Conservation (phyloP, 129 eudicot species). For the Artemisia argyi region DNA sequence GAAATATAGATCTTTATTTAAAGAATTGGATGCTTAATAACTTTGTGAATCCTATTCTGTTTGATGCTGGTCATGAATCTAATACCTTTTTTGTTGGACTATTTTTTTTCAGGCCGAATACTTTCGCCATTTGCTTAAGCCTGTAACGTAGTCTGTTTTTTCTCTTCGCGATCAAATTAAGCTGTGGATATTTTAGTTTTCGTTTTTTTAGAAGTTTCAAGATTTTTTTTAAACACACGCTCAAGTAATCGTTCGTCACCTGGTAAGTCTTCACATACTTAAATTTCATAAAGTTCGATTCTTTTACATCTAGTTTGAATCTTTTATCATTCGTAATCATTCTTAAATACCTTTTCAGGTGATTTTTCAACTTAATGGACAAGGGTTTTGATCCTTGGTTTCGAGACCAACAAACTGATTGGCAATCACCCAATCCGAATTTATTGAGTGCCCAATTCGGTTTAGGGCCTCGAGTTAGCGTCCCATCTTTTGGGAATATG, state of each 20-base stretch:
- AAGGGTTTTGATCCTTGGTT: constrained; percentile 56
- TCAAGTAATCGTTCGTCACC: constrained; percentile 17
- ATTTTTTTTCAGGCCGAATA: constrained; percentile 82
- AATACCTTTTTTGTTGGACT: constrained; percentile 22
- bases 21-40: constrained; percentile 28
- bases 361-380: constrained; percentile 60
- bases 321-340: neutral
- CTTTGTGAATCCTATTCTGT: constrained; percentile 36
- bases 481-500: constrained; percentile 38
- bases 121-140: constrained; percentile 90
- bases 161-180: constrained; percentile 39
- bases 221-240: constrained; percentile 33
- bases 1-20: neutral
- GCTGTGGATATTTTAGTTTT: constrained; percentile 56
- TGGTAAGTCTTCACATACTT: constrained; percentile 30
- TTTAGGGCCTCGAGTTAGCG: constrained; percentile 31
- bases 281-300: constrained; percentile 1
- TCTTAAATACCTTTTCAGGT: constrained; percentile 33
- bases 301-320: constrained; percentile 19
- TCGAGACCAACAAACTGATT: constrained; percentile 39
- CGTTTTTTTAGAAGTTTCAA: constrained; percentile 42
- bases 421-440: constrained; percentile 35
- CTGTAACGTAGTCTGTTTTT: constrained; percentile 82
- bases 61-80: constrained; percentile 33
- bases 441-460: constrained; percentile 34